Evolutionary conservation across 768 basidiomycete species (phyloP).

Genomic region (Pholiota conissans): DNA sequence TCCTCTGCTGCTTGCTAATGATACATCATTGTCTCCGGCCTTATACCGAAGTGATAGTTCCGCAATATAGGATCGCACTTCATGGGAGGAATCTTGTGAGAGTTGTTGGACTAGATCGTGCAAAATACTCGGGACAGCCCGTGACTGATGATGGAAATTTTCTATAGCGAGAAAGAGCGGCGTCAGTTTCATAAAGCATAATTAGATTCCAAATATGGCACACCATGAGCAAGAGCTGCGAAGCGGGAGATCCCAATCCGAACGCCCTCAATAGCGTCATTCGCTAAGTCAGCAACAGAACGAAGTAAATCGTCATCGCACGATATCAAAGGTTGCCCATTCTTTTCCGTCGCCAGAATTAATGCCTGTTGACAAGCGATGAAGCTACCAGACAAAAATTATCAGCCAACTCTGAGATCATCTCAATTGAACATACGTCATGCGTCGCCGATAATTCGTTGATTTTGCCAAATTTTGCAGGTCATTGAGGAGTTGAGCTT

Average conservation of each 20-base stretch:
- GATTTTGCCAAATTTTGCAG: conserved; percentile 47
- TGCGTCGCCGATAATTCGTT: conserved; percentile 55
- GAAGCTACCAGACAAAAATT: conserved; percentile 47
- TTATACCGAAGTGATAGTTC: conserved; percentile 7
- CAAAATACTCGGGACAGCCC: conserved; percentile 33
- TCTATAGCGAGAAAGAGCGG: conserved; percentile 24
- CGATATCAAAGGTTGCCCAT: conserved; percentile 34
- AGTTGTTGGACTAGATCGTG: conserved; percentile 45
- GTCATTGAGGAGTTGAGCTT: conserved; percentile 39
- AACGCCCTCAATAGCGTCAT: conserved; percentile 79
- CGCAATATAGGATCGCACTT: conserved; percentile 62
- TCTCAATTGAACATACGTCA: conserved; percentile 56
- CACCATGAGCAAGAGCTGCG: conserved; percentile 55
- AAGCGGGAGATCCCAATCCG: conserved; percentile 85
- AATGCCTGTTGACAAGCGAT: conserved; percentile 73
- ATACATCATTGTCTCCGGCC: conserved; percentile 11
- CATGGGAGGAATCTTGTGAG: conserved; percentile 54
- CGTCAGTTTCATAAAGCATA: conserved; percentile 6
- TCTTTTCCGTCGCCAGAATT: conserved; percentile 30
- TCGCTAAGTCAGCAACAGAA: conserved; percentile 53
- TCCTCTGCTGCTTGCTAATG: conserved; percentile 13
- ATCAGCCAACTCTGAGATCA: conserved; percentile 10
- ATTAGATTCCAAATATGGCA: conserved; percentile 20
- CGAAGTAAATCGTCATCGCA: conserved; percentile 53
- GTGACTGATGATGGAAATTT: conserved; percentile 25